Evolutionary conservation across 2,329 filamentous ascomycete genomes (phyloP), one percentile per base, ranked within the genome.

Genomic region (Pseudogymnoascus sp.): DNA sequence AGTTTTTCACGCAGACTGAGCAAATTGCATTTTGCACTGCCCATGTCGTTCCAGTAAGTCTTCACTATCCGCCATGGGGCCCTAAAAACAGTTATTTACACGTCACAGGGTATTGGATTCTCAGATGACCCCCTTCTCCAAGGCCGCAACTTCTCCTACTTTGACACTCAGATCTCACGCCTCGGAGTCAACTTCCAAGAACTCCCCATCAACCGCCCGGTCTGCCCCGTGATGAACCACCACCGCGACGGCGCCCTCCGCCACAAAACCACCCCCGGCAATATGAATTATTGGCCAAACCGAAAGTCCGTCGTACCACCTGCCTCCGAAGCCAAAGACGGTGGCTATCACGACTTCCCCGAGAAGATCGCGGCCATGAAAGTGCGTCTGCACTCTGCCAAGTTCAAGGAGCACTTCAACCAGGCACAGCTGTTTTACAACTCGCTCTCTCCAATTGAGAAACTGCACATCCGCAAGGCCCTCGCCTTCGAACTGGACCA

Each of bases 361-460:
- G 77, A 84, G 64, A 87, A 86, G 72, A 75, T 90, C 1, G 78
- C 77, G 4, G 89, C 89, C 2, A 85, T 90, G 71, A 93, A 94
- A 77, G 77, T 81, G 16, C 84, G 90, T 10, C 77, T 86, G 5
- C 79, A 83, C 70, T 89, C 85, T 66, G 80, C 80, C 67, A 93
- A 93, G 76, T 93, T 93, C 79, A 82, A 80, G 66, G 89, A 94
- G 65, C 89, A 93, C 72, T 84, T 83, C 74, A 86, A 82, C 59
- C 90, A 94, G 72, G 89, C 90, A 0, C 89, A 92, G 71, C 78
- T 93, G 1, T 94, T 94, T 77, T 93, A 86, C 77, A 93, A 93
- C 77, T 92, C 88, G 14, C 74, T 93, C 67, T 83, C 84, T 0
- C 75, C 80, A 0, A 77, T 84, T 3, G 90, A 93, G 74, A 85